Evolutionary conservation across 2,329 filamentous ascomycete genomes (phyloP).

Genomic region (Didymella glomerata): DNA sequence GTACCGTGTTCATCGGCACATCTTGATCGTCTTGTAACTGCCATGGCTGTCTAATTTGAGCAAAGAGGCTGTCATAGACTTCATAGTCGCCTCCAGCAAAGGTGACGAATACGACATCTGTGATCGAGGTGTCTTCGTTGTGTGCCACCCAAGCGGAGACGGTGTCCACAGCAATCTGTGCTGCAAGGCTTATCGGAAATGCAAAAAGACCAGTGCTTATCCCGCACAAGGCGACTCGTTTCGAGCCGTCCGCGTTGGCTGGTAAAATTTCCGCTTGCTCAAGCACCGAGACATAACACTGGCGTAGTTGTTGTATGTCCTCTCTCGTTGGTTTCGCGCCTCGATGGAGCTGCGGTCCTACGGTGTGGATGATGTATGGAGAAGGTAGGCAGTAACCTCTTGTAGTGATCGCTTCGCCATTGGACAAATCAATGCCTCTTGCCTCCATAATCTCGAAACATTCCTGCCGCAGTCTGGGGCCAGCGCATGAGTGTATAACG

Average conservation of each 20-base stretch:
- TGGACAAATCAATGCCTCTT: conserved; percentile 33
- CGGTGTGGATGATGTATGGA: conserved; percentile 46
- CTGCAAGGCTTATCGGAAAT: conserved; percentile 42
- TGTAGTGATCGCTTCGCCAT: conserved; percentile 41
- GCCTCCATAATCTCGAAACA: conserved; percentile 39
- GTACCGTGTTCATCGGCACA: background rate
- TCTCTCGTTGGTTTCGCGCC: conserved; percentile 29
- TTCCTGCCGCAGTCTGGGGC: conserved; percentile 44
- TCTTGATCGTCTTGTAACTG: background rate
- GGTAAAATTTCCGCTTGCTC: conserved; percentile 39
- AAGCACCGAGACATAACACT: conserved; percentile 46
- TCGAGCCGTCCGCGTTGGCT: conserved; percentile 31
- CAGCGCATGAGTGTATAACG: conserved; percentile 46
- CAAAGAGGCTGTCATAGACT: conserved; percentile 29
- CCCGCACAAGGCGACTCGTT: conserved; percentile 46
- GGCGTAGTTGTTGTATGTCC: conserved; percentile 33
- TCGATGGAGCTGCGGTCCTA: conserved; percentile 44
- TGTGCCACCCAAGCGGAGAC: conserved; percentile 41
- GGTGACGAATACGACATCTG: conserved; percentile 47
- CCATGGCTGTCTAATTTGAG: conserved; percentile 5
- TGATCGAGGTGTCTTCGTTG: conserved; percentile 36
- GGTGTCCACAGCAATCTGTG: conserved; percentile 39
- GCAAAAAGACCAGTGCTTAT: conserved; percentile 51
- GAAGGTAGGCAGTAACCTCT: conserved; percentile 41
- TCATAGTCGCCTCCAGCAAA: conserved; percentile 41